Evolutionary conservation across 371 early-diverging fungal species (phyloP), one percentile per base, ranked within the genome.

Genomic region (Lichtheimia ornata): DNA sequence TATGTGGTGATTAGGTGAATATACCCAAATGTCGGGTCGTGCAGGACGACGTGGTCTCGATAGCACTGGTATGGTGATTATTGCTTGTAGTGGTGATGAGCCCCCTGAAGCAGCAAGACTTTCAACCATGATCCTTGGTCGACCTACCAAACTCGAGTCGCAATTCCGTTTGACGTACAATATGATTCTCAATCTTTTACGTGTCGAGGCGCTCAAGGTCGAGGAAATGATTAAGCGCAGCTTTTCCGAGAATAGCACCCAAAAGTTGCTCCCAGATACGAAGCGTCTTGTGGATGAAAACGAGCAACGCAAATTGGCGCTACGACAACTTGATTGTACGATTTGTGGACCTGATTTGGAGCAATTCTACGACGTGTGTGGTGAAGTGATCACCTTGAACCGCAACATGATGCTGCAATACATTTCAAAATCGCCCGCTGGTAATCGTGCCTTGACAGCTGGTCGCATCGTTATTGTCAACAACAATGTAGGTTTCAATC

Each of bases 11-110:
- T 45, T 47, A 85, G 93, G 96, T 59, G 99, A 99, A 72, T 99
- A 98, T 74, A 99, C 96, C 2, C 99, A 99, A 84, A 99, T 99
- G 99, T 93, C 95, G 15, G 99, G 99, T 0, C 88, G 99, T 58
- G 99, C 99, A 11, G 99, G 99, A 57, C 89, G 99, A 66, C 92
- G 99, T 82, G 99, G 98, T 22, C 81, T 97, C 12, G 99, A 99
- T 67, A 84, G 76, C 11, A 95, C 94, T 3, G 99, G 99, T 30
- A 85, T 93, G 40, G 99, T 99, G 0, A 92, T 99, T 51, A 92
- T 99, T 62, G 89, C 91, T 5, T 85, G 86, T 47, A 73, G 72
- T 41, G 88, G 82, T n/a, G 85, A 89, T 41, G 84, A 88, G 45
- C 77, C 87, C 24, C 92, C 89, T 5, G 88, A 87, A 50, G 83